Conservation (phyloP, 768 basidiomycete genomes). For the Auriscalpium vulgare region DNA sequence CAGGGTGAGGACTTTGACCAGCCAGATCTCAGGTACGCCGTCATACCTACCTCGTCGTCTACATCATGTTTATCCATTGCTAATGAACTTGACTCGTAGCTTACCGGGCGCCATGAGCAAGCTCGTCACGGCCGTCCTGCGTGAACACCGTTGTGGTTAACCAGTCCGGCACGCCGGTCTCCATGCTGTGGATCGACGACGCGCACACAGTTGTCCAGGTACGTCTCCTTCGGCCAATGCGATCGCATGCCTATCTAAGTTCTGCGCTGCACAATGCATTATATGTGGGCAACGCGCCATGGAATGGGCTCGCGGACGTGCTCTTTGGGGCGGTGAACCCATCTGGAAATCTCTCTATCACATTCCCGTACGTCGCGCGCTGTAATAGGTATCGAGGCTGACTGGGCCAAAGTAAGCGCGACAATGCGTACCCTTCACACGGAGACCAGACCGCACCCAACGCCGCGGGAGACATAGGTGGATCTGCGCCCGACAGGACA, state of each 20-base stretch:
- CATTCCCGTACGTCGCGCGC: constrained; percentile 42
- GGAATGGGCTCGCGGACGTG: constrained; percentile 50
- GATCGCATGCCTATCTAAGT: background rate
- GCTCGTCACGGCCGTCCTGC: constrained; percentile 38
- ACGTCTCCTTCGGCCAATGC: constrained; percentile 4
- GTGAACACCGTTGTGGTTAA: constrained; percentile 49
- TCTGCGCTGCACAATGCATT: constrained; percentile 30
- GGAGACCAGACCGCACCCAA: no score
- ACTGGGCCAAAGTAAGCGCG: no score
- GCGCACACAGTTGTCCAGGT: constrained; percentile 35
- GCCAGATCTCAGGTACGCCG: constrained; percentile 31
- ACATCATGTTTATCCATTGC: background rate
- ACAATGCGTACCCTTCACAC: no score
- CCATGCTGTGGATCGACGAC: constrained; percentile 46
- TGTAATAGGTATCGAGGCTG: no score
- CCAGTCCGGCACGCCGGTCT: constrained; percentile 45
- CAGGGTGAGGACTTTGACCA: constrained; percentile 58
- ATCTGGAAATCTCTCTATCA: constrained; percentile 46
- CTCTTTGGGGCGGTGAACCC: constrained; percentile 56
- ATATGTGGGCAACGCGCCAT: constrained; percentile 48
- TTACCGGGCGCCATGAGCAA: constrained; percentile 44
- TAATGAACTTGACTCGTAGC: constrained; percentile 16
- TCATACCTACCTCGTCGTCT: no score
- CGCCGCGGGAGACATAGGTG: no score
- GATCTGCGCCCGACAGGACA: no score